Evolutionary conservation across 768 basidiomycete species (phyloP).

Genomic region (Rubroboletus satanas): DNA sequence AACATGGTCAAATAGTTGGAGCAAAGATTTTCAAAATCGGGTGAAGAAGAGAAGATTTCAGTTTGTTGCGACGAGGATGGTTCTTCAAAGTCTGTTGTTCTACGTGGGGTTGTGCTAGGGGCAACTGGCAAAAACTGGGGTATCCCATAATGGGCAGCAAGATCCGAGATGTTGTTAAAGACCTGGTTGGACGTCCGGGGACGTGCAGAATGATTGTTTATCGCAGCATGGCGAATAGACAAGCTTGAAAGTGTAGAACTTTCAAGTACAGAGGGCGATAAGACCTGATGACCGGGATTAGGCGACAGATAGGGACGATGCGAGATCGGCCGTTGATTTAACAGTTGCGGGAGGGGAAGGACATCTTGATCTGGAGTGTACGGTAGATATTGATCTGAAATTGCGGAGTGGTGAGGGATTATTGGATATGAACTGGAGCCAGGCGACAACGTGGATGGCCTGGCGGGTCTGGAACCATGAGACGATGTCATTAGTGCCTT

Average conservation of each 20-base stretch:
- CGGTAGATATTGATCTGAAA: slow-evolving; percentile 43
- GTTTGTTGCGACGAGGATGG: slow-evolving; percentile 24
- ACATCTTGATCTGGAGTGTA: slow-evolving; percentile 44
- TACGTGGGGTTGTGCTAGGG: slow-evolving; percentile 55
- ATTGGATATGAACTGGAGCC: slow-evolving; percentile 26
- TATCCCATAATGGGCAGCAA: slow-evolving; percentile 77
- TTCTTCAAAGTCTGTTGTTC: slow-evolving; percentile 35
- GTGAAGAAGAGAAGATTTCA: slow-evolving; percentile 23
- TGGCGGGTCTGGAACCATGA: slow-evolving; percentile 50
- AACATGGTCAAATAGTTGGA: slow-evolving; percentile 71
- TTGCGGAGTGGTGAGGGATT: slow-evolving; percentile 37
- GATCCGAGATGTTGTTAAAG: slow-evolving; percentile 61
- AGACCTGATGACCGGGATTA: slow-evolving; percentile 38
- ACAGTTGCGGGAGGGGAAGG: slow-evolving; percentile 30
- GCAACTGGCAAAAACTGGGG: slow-evolving; percentile 66
- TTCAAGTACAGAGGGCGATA: slow-evolving; percentile 41
- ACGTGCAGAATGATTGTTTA: slow-evolving; percentile 55
- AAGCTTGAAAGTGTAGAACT: slow-evolving; percentile 52
- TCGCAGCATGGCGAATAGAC: slow-evolving; percentile 50
- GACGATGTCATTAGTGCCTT: slow-evolving; percentile 40
- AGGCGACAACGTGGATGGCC: slow-evolving; percentile 53
- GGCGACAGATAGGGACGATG: slow-evolving; percentile 36
- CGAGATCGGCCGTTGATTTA: slow-evolving; percentile 48
- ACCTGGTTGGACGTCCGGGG: slow-evolving; percentile 65
- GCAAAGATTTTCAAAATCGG: slow-evolving; percentile 46